Percentiles rank a stretch among this genome's conserved stretches.
Conservation (phyloP, 352 stramenopile genomes). For the Halophytophthora batemanensis region DNA sequence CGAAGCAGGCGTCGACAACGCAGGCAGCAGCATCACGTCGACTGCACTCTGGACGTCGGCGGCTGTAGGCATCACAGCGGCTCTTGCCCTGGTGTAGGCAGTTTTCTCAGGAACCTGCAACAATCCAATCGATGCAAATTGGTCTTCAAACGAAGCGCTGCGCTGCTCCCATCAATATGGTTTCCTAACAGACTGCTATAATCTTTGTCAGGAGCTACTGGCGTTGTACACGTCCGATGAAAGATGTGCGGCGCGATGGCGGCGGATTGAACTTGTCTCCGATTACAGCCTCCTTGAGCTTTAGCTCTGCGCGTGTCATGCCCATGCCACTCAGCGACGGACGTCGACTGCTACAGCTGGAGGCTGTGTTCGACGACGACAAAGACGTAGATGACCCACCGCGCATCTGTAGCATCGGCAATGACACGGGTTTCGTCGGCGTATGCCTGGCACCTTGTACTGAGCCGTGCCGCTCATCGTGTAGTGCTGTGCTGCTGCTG, state of each 20-base stretch:
- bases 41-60: background rate
- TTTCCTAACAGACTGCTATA: background rate
- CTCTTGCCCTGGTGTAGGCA: too few relatives aligned
- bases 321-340: slow-evolving; percentile 8
- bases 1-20: background rate
- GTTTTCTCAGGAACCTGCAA: too few relatives aligned
- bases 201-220: background rate
- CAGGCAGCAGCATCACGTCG: background rate
- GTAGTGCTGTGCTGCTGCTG: background rate
- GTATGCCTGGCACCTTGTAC: background rate
- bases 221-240: slow-evolving; percentile 15
- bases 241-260: slow-evolving; percentile 19
- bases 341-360: slow-evolving; percentile 12
- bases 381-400: slow-evolving; percentile 17
- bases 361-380: slow-evolving; percentile 8
- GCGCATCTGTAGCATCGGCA: slow-evolving; percentile 18
- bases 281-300: slow-evolving; percentile 53
- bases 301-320: slow-evolving; percentile 54
- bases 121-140: too few relatives aligned
- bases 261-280: slow-evolving; percentile 40
- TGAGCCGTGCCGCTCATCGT: background rate
- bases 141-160: background rate
- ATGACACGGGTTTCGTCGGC: slow-evolving; percentile 14
- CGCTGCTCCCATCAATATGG: background rate
- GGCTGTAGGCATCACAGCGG: background rate